These are phyloP conservation scores for Ustilago nuda DNA, from an alignment of 1,284 basidiomycete genomes.

Conservation along the genomic window DNA sequence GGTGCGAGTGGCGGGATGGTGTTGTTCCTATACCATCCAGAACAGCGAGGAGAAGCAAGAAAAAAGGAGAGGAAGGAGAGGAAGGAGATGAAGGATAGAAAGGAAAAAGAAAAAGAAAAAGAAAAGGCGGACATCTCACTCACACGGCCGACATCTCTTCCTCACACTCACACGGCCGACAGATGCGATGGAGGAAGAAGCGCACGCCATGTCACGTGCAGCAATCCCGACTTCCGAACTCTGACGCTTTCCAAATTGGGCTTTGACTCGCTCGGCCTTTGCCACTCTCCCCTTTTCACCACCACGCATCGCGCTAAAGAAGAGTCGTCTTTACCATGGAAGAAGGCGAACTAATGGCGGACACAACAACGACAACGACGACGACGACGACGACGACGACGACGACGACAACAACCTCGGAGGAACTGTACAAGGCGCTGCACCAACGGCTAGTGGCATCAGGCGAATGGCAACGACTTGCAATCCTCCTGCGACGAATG, in stretches of 20 bases:
- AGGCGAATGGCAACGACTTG: constrained; percentile 48
- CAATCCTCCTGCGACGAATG: constrained; percentile 42
- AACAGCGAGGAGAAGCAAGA: neutral
- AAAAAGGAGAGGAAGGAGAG: too few species aligned
- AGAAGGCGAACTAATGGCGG: constrained; percentile 38
- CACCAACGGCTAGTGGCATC: constrained; percentile 54
- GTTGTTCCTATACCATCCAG: neutral
- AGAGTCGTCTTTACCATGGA: constrained; percentile 20
- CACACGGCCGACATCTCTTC: too few species aligned
- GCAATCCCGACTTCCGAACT: constrained; percentile 38
- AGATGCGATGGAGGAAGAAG: too few species aligned
- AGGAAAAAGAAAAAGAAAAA: constrained; percentile 1
- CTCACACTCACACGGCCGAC: too few species aligned
- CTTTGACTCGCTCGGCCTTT: neutral
- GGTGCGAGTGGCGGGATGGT: neutral
- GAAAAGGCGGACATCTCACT: neutral
- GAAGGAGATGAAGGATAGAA: too few species aligned
- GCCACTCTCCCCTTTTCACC: neutral
- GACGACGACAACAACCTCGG: neutral
- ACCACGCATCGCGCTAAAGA: neutral
- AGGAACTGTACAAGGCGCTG: constrained; percentile 50
- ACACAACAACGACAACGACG: neutral
- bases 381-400: neutral
- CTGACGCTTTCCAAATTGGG: neutral
- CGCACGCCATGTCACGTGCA: too few species aligned